Evolutionary conservation across 1,284 basidiomycete genomes (phyloP).

Genomic region (Kalmanozyma brasiliensis): DNA sequence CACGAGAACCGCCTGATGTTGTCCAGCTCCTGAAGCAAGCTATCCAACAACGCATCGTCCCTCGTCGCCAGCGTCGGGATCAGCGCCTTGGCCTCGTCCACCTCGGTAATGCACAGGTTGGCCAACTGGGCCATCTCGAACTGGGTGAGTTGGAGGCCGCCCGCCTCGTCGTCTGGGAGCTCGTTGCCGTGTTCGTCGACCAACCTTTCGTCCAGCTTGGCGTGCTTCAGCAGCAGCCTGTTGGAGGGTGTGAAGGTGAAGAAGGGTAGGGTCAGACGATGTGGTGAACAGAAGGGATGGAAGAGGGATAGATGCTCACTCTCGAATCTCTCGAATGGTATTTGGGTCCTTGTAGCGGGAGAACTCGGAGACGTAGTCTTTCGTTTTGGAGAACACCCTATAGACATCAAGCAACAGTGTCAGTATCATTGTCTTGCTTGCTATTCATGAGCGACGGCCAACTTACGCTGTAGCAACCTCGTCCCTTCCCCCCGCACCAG

Average conservation of each 20-base stretch:
- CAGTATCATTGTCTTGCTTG: too few relatives aligned
- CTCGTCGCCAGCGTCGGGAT: constrained; percentile 87
- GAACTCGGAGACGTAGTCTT: constrained; percentile 90
- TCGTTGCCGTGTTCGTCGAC: constrained; percentile 47
- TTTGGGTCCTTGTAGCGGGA: constrained; percentile 88
- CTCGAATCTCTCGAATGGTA: constrained; percentile 85
- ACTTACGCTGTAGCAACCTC: constrained; percentile 77
- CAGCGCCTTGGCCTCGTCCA: constrained; percentile 90
- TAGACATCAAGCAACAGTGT: neutral
- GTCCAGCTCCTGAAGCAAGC: constrained; percentile 84
- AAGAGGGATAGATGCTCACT: constrained; percentile 73
- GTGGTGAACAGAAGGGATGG: neutral
- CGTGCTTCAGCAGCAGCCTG: constrained; percentile 51
- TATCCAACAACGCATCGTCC: constrained; percentile 84
- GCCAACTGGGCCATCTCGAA: constrained; percentile 93
- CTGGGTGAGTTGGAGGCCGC: constrained; percentile 79
- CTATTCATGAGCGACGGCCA: too few relatives aligned
- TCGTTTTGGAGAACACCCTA: constrained; percentile 90
- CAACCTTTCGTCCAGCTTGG: constrained; percentile 36
- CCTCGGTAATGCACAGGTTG: constrained; percentile 84
- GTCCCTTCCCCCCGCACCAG: constrained; percentile 75
- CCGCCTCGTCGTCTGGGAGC: constrained; percentile 16
- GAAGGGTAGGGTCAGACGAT: neutral
- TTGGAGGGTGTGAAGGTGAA: constrained; percentile 1
- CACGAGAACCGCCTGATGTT: constrained; percentile 85